Percentiles rank a stretch among this genome's conserved stretches.
phyloP scores from a whole-genome alignment of 1,284 basidiomycete species.

The Chondrostereum purpureum region DNA sequence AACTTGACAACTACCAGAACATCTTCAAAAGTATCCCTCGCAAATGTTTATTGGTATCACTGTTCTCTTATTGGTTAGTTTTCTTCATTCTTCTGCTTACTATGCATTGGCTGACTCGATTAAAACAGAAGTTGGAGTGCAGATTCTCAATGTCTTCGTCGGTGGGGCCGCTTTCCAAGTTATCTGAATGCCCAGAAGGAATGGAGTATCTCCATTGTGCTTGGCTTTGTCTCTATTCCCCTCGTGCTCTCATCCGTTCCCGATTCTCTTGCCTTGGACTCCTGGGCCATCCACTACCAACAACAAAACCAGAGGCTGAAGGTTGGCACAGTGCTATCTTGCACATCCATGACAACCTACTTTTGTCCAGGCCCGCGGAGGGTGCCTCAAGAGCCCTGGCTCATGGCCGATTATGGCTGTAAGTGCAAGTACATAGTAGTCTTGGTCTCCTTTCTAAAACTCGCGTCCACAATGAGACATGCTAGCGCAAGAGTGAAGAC shows the following conservation, averaged over 20 bases:
- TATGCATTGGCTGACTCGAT: constrained; percentile 4
- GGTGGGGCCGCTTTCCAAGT: constrained; percentile 93
- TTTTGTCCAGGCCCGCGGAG: constrained; percentile 81
- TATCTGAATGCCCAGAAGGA: constrained; percentile 73
- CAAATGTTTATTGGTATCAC: constrained; percentile 89
- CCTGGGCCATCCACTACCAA: constrained; percentile 69
- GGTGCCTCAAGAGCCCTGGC: constrained; percentile 55
- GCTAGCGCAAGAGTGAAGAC: too few relatives aligned
- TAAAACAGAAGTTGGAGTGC: constrained; percentile 72
- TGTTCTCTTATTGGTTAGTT: constrained; percentile 67
- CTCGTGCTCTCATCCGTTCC: constrained; percentile 74
- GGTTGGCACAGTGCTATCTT: constrained; percentile 68
- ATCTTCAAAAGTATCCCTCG: constrained; percentile 79
- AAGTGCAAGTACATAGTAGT: too few relatives aligned
- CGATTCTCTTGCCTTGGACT: constrained; percentile 63
- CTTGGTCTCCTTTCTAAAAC: too few relatives aligned
- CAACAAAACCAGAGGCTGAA: constrained; percentile 52
- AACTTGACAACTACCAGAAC: constrained; percentile 83
- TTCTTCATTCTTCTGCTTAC: not conserved
- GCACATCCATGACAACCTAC: constrained; percentile 78
- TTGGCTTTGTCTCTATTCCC: constrained; percentile 85
- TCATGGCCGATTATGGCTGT: constrained; percentile 38
- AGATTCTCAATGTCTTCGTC: constrained; percentile 86
- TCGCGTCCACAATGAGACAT: too few relatives aligned
- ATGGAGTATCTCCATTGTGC: constrained; percentile 89